Base-by-base conservation (phyloP, 2,329 filamentous ascomycete species). In the Fusarium sp. region DNA sequence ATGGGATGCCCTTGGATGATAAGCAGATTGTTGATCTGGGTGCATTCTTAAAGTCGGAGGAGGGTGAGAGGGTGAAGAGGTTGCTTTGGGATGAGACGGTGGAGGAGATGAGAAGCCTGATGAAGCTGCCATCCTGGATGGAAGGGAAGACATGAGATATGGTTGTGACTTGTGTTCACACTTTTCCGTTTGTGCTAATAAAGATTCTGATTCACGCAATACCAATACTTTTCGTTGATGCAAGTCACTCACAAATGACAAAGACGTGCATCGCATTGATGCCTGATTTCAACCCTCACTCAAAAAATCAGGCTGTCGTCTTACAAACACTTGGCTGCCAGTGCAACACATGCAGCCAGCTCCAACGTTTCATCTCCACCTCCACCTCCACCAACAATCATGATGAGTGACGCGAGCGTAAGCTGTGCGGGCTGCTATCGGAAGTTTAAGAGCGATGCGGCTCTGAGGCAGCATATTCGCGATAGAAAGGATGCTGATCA, bases 1-100 rank as follows among this genome's bases (percentile, higher is more conserved):
- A 76, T 31, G 74, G 73, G 4, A 54, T 18, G 34, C 45, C 61
- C 67, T 35, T 73, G 22, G 62, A 54, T 16, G 70, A 74, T 16
- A 67, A 64, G 22, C 14, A 62, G 31, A 16, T 62, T 31, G 45
- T 24, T 5, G 60, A 62, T 6, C 16, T 62, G 2, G 60, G 42
- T 3, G 42, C n/a, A 6, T 56, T 54, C 31, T 35, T 63, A 11
- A 29, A 31, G 24, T 63, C 60, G 16, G 35, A 9, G 4, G 60
- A 63, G 34, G 60, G 60, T 1, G 29, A 16, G 42, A 52, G 31
- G 4, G 34, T 52, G 29, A 29, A 7, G 20, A 38, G 11, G 45
- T 29, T 52, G 18, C 20, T 62, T 14, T 62, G 45, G 60, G 60
- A 37, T 34, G 45, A 62, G 22, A 62, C 60, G 0, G 60, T 38